Percentiles rank a stretch among this genome's conserved stretches.
phyloP scores from a whole-genome alignment of 2,329 filamentous ascomycete genomes.

The Aspergillus quadricinctus region DNA sequence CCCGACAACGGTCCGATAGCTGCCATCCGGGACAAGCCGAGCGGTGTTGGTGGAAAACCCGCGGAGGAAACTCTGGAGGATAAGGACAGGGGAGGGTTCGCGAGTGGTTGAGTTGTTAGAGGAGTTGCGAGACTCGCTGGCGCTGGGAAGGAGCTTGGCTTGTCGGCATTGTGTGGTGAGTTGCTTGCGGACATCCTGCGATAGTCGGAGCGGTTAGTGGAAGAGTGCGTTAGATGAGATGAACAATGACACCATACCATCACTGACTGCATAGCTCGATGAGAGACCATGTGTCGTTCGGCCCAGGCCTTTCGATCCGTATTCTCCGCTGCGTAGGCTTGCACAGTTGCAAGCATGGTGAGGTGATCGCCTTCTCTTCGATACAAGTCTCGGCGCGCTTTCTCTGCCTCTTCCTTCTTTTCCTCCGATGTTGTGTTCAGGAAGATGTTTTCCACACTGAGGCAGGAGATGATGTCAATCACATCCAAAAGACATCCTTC shows the following conservation, averaged over 20 bases:
- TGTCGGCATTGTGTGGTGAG: conserved; percentile 52
- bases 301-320: conserved; percentile 59
- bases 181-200: conserved; percentile 57
- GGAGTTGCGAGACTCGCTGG: conserved; percentile 13
- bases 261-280: conserved; percentile 62
- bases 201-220: conserved; percentile 5
- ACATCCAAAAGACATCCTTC: conserved; percentile 72
- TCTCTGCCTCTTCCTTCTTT: conserved; percentile 55
- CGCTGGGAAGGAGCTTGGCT: conserved; percentile 39
- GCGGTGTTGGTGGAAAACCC: conserved; percentile 61
- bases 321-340: conserved; percentile 55
- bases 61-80: conserved; percentile 55
- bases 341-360: conserved; percentile 58
- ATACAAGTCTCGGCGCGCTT: conserved; percentile 53
- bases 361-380: conserved; percentile 61
- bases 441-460: conserved; percentile 64
- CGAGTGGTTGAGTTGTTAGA: conserved; percentile 11
- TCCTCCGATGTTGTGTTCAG: conserved; percentile 57
- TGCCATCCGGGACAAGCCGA: conserved; percentile 55
- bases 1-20: conserved; percentile 57
- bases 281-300: conserved; percentile 54
- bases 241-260: conserved; percentile 42
- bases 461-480: conserved; percentile 73
- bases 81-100: conserved; percentile 43
- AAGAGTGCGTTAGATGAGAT: background rate